Conservation (phyloP, 805 yeast species). For the Cyberlindnera saturnus region DNA sequence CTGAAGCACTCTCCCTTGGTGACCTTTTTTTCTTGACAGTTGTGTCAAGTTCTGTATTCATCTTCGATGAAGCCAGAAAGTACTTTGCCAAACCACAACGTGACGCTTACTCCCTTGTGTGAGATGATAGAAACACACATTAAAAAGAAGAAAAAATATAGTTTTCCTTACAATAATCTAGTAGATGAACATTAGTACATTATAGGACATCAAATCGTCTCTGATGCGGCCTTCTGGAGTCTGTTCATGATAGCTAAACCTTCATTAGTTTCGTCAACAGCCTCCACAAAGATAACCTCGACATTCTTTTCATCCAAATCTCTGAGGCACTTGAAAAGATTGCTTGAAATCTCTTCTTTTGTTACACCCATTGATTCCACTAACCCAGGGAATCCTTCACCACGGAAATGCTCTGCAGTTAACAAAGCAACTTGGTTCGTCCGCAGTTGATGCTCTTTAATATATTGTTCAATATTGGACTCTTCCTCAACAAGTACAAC, state of each 20-base stretch:
- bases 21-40: conserved; percentile 61
- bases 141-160: neutral
- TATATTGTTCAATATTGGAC: conserved; percentile 18
- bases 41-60: conserved; percentile 74
- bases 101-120: conserved; percentile 23
- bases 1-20: conserved; percentile 73
- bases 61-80: conserved; percentile 81
- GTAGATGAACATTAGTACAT: neutral
- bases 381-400: conserved; percentile 17
- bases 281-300: conserved; percentile 78
- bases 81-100: conserved; percentile 22
- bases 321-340: conserved; percentile 66
- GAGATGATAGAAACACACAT: neutral
- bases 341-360: conserved; percentile 59
- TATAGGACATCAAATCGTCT: conserved; percentile 25
- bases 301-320: conserved; percentile 63
- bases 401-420: conserved; percentile 27
- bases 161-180: neutral
- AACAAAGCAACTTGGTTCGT: conserved; percentile 45
- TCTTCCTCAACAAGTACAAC: conserved; percentile 60
- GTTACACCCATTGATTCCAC: conserved; percentile 35
- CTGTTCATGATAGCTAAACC: conserved; percentile 96
- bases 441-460: conserved; percentile 23
- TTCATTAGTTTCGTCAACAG: conserved; percentile 65
- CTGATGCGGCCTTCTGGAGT: conserved; percentile 73